These are phyloP conservation scores for Microcyclospora pomicola DNA, from an alignment of 2,329 filamentous ascomycete genomes.

Conservation along the genomic window DNA sequence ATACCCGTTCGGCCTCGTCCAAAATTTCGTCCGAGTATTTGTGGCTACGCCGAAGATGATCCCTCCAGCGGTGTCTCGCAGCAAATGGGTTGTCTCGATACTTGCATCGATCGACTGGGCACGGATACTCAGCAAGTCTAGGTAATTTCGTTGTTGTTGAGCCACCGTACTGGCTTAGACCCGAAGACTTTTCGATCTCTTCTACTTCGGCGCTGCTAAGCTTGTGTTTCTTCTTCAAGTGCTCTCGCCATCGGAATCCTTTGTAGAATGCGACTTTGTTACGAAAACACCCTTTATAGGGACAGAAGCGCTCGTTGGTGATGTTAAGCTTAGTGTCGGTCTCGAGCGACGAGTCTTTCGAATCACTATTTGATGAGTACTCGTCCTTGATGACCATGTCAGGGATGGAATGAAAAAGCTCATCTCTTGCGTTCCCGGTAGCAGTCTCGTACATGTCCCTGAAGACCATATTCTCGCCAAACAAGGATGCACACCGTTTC, in stretches of 20 bases:
- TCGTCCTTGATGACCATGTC: constrained; percentile 19
- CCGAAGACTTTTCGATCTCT: constrained; percentile 1
- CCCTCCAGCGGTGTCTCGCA: neutral
- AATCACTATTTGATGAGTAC: neutral
- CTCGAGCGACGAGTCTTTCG: neutral
- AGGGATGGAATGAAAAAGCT: constrained; percentile 25
- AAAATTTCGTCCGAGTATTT: neutral
- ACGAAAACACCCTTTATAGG: constrained; percentile 14
- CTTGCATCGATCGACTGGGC: too few relatives aligned
- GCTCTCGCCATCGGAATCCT: constrained; percentile 20
- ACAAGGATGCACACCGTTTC: constrained; percentile 60
- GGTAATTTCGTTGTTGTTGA: too few relatives aligned
- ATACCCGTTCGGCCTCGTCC: too few relatives aligned
- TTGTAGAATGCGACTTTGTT: constrained; percentile 13
- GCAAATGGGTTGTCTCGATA: neutral
- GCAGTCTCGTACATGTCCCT: constrained; percentile 16
- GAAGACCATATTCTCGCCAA: constrained; percentile 57
- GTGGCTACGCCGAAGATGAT: neutral
- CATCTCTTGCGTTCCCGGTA: constrained; percentile 3
- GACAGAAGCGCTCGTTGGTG: constrained; percentile 9
- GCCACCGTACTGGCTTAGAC: neutral
- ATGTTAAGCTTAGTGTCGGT: neutral
- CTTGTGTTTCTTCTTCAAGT: constrained; percentile 19
- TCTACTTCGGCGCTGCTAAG: constrained; percentile 6
- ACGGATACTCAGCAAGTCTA: too few relatives aligned